Conservation (phyloP, 371 early-diverging fungal genomes). For the Mortierella polycephala region DNA sequence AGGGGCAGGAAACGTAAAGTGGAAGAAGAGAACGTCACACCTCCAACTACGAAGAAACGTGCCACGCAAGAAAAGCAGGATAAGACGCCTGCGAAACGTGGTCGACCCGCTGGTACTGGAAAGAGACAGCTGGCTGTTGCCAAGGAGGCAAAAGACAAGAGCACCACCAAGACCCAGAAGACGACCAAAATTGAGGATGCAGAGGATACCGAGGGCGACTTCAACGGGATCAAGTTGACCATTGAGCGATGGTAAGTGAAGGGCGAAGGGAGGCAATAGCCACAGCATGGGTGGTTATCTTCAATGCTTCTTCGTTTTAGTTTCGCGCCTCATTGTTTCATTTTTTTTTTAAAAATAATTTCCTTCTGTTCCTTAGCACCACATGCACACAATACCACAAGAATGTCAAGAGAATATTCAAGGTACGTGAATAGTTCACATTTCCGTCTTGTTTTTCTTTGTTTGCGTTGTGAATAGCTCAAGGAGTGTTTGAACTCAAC, state of each 20-base stretch:
- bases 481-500: neutral
- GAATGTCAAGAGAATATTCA: constrained; percentile 31
- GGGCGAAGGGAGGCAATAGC: neutral
- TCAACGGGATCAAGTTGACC: constrained; percentile 26
- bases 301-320: neutral
- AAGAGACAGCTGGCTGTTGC: constrained; percentile 19
- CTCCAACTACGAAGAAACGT: constrained; percentile 7
- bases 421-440: constrained; percentile 12
- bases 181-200: neutral
- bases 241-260: constrained; percentile 44
- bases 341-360: neutral
- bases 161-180: neutral
- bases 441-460: neutral
- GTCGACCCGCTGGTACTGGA: constrained; percentile 33
- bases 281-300: neutral
- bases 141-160: neutral
- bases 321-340: neutral
- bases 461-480: neutral
- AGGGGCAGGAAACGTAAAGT: constrained; percentile 10
- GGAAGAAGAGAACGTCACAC: neutral
- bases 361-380: constrained; percentile 7
- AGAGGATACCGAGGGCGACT: constrained; percentile 6
- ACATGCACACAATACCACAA: constrained; percentile 45
- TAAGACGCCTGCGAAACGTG: constrained; percentile 19
- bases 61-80: neutral